phyloP scores from a whole-genome alignment of 2,329 filamentous ascomycete genomes.

The Ophiostoma novo-ulmi region DNA sequence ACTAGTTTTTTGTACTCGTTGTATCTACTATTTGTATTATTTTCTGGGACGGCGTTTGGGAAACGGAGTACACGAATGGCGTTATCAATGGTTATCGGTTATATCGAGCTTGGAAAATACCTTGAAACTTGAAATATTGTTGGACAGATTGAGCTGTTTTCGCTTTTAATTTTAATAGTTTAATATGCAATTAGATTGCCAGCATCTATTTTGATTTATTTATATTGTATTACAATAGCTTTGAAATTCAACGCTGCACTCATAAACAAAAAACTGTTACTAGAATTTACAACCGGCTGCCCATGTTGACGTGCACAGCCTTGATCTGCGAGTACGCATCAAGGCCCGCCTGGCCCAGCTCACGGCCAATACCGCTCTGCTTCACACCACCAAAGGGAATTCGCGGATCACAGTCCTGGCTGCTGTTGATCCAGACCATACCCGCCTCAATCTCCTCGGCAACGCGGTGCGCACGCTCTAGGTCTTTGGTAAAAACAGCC shows the following conservation, averaged over 20 bases:
- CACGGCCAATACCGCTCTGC: conserved; percentile 58
- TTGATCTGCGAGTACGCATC: conserved; percentile 19
- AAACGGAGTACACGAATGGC: neutral
- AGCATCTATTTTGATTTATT: too few relatives aligned
- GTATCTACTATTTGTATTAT: neutral
- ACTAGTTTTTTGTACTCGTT: neutral
- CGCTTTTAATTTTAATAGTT: neutral
- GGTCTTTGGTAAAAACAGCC: conserved; percentile 70
- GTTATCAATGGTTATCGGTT: neutral
- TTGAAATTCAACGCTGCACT: neutral
- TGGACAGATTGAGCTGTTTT: too few relatives aligned
- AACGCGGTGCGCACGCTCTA: conserved; percentile 48
- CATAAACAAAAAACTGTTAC: neutral
- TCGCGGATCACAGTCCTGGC: conserved; percentile 58
- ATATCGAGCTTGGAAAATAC: too few relatives aligned
- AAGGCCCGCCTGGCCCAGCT: conserved; percentile 32
- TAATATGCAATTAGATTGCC: neutral
- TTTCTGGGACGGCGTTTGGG: neutral
- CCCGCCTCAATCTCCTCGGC: conserved; percentile 61
- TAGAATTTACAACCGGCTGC: neutral
- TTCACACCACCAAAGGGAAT: conserved; percentile 64
- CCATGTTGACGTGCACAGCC: conserved; percentile 20
- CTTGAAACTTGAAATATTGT: too few relatives aligned
- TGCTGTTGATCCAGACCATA: conserved; percentile 62
- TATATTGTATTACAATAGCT: too few relatives aligned